Evolutionary conservation across 768 basidiomycete genomes (phyloP), one percentile per base, ranked within the genome.

Genomic region (Pleurotus cornucopiae): DNA sequence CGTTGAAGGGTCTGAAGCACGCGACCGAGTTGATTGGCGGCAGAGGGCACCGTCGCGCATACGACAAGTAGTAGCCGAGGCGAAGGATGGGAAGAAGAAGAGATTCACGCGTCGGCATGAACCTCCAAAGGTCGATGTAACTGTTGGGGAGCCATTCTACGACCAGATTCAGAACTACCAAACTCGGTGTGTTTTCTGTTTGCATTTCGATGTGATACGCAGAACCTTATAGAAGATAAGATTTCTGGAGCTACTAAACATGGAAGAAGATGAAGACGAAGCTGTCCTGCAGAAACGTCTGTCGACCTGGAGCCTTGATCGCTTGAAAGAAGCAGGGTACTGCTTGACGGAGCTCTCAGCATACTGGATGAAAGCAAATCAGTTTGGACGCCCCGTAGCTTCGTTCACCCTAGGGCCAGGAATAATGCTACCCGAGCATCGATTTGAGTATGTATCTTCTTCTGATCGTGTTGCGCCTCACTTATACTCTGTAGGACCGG

Each of bases 251-350:
- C 73, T 81, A 41, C 78, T 91, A 6, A 67, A 74, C 7, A 74
- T 79, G 11, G 91, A 94, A 68, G 84, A 86, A 65, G 76, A 73
- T 0, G 83, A 89, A 62, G 82, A 80, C 39, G 83, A 86, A 59
- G 76, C 77, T 1, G 74, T 81, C 1, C 65, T 89, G 20, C 76
- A 75, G 49, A 75, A 88, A 58, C 82, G 91, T 37, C 75, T 94
- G 13, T 74, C 82, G 1, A 79, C 77, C 13, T 92, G 91, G 91
- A 74, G 81, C 9, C 55, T 86, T 3, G 71, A 76, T 23, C 77
- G 80, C 18, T 71, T 93, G 43, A 70, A 76, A 60, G 71, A 78
- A n/a, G 86, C 88, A 61, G 91, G 91, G 0, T 92, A 90, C 62
- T 81, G 84, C 51, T 63, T 94, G 30, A 85, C 83, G 0, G 82